Percentiles rank a stretch among this genome's conserved stretches.
Conservation (phyloP, 2,329 filamentous ascomycete genomes). For the Colletotrichum sp. region DNA sequence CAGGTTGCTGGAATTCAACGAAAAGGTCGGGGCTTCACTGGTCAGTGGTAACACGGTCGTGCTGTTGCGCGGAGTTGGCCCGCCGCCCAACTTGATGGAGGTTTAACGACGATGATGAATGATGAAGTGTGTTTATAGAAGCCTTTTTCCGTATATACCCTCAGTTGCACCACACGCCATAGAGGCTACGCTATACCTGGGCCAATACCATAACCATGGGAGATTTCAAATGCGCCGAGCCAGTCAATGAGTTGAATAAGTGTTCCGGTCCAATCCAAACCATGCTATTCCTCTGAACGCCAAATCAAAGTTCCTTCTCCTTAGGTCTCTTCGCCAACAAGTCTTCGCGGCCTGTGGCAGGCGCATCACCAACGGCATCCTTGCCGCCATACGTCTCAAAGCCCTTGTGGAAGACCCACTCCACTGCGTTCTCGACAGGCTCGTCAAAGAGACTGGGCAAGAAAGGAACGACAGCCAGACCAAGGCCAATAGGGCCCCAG, state of each 20-base stretch:
- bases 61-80: conserved; percentile 82
- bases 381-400: conserved; percentile 76
- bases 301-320: conserved; percentile 21
- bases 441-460: conserved; percentile 87
- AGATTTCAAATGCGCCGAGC: conserved; percentile 12
- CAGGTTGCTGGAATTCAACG: conserved; percentile 82
- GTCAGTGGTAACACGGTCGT: conserved; percentile 90
- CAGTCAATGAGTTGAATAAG: background rate
- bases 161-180: background rate
- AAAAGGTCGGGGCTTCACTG: conserved; percentile 78
- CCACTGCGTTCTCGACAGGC: conserved; percentile 89
- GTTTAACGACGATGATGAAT: conserved; percentile 23
- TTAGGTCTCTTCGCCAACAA: conserved; percentile 39
- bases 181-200: background rate
- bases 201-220: background rate
- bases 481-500: conserved; percentile 89
- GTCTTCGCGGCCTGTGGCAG: conserved; percentile 58
- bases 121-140: conserved; percentile 12
- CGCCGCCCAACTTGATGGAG: conserved; percentile 76
- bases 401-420: conserved; percentile 86
- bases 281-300: background rate
- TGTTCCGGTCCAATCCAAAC: background rate
- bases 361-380: conserved; percentile 58
- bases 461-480: conserved; percentile 79
- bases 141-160: conserved; percentile 17